Conservation (phyloP, 148 eudicot species). For the Camellia japonica region DNA sequence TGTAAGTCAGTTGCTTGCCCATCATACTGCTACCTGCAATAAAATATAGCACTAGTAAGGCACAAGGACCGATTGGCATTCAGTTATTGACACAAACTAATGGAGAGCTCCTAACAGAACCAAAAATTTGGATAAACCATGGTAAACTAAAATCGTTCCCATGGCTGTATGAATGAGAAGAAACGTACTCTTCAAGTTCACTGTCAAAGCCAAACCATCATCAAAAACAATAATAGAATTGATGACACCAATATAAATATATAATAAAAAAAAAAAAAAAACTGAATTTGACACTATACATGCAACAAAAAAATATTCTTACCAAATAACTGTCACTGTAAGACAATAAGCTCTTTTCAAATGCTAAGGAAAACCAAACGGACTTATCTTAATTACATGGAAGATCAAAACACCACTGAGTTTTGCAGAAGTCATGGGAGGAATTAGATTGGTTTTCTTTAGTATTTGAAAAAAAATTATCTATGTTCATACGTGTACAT, state of each 20-base stretch:
- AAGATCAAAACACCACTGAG: no score
- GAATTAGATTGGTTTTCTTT: no score
- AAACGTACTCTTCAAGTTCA: neutral
- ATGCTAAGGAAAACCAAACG: neutral
- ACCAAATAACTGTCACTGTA: neutral
- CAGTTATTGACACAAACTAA: neutral
- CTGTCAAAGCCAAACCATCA: neutral
- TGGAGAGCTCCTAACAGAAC: neutral
- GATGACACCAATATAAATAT: neutral
- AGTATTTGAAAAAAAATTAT: no score
- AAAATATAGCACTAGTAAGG: neutral
- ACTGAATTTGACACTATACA: neutral
- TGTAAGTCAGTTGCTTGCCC: neutral
- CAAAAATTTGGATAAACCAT: neutral
- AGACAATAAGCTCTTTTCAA: constrained; percentile 7
- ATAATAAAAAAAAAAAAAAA: neutral
- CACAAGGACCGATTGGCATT: neutral
- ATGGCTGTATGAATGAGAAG: neutral
- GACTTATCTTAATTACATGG: neutral
- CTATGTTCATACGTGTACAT: no score
- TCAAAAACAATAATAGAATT: neutral
- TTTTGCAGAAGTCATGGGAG: no score
- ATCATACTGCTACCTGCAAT: constrained; percentile 11
- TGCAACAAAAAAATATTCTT: neutral
- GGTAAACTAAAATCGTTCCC: neutral